Base-by-base conservation (phyloP, 208 protist genomes). In the Acanthamoeba sp. region DNA sequence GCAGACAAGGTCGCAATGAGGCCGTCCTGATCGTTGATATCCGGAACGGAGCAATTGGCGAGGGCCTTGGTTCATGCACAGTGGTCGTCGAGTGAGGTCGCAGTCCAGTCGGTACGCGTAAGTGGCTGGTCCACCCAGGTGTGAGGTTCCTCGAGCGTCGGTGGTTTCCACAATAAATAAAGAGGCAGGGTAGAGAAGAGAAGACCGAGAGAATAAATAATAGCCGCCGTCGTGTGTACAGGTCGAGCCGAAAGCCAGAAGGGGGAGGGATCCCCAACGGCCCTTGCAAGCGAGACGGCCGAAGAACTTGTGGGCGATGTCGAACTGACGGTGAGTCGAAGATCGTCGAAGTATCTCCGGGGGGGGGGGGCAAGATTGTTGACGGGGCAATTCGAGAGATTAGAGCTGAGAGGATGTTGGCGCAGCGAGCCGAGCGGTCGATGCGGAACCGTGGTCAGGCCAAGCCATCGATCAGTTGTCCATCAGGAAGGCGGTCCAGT, bases 401-500 rank as follows among this genome's bases (percentile, higher is more conserved):
- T n/a, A 59, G 7, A 20, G 18, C 6, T 59, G 14, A 20, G 18
- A 24, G 50, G 50, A 48, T 10, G 42, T 48, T 3, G 42, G 42
- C 10, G n/a, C n/a, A n/a, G n/a, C n/a, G n/a, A n/a, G n/a, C n/a
- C n/a, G n/a, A n/a, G n/a, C n/a, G n/a, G n/a, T n/a, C n/a, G n/a
- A n/a, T n/a, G n/a, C n/a, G n/a, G n/a, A n/a, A n/a, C n/a, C n/a
- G n/a, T n/a, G n/a, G n/a, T n/a, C n/a, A n/a, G n/a, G n/a, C n/a
- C n/a, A 71, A 16, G n/a, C 18, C 32, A 14, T 7, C n/a, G 45
- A 10, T 57, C 22, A 85, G 76, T 85, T 85, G 76, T 85, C 76
- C 42, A 85, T 50, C n/a, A 85, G 76, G 45, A 85, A 85, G 45
- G 76, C 76, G 76, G 76, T 85, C 76, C 76, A 85, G 45, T 85